Evolutionary conservation across 1,139 yeast species (phyloP), one percentile per base, ranked within the genome.

Genomic region (Meyerozyma smithsonii): DNA sequence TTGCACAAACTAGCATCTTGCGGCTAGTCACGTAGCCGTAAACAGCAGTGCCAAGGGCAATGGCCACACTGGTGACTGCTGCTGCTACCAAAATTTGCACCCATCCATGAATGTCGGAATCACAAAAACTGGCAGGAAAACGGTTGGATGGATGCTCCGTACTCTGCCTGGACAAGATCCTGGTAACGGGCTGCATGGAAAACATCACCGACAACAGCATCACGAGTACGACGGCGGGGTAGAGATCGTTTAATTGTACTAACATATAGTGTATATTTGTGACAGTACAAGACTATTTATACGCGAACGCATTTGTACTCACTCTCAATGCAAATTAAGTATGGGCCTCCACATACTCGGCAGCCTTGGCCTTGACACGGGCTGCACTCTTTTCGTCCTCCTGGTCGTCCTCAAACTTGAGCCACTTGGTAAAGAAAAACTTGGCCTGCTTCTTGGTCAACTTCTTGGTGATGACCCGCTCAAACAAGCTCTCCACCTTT

Each of bases 351-450:
- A 66, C 94, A 55, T 76, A 89, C 55, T 87, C 95, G 35, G 83
- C 78, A 28, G 98, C 98, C 67, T 84, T 85, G 23, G 95, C 89
- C 70, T 88, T 90, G 44, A 90, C 96, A 48, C 85, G 82, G 48
- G 87, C 94, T 44, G 79, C 76, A 47, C 83, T 78, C 64, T 81
- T 84, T 41, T 72, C 77, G 56, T 87, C 94, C 15, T 78, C 81
- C 45, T 69, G 59, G 43, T 74, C 74, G 56, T 84, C 90, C 64
- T 89, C 97, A 55, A 69, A 85, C 16, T 74, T 68, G 46, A 88
- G 75, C 97, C 97, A 90, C 58, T 92, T 92, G 55, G 82, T 86
- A 69, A 89, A 90, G 75, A 92, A 87, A 69, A 87, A 88, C 64
- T 87, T 89, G 51, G 96, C 97, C 65, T 89, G 97, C 61, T 90